Evolutionary conservation across 768 basidiomycete genomes (phyloP).

Genomic region (Mycena haematopus): DNA sequence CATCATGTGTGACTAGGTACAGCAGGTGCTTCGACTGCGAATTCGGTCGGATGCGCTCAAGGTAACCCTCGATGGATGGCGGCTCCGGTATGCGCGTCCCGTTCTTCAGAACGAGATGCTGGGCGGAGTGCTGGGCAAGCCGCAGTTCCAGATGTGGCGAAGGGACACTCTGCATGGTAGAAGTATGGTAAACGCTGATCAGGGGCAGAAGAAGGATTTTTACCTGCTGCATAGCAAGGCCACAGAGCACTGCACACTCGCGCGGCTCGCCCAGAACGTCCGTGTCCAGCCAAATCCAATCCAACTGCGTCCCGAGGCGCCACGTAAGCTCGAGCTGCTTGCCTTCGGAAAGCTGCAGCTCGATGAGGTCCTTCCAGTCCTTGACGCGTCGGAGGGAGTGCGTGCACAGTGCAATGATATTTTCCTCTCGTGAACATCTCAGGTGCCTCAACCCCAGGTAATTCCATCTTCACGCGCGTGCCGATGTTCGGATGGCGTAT

Average conservation of each 20-base stretch:
- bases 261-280: slow-evolving; percentile 67
- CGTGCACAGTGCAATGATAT: slow-evolving; percentile 68
- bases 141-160: slow-evolving; percentile 76
- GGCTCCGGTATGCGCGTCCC: slow-evolving; percentile 71
- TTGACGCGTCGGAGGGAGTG: slow-evolving; percentile 59
- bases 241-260: slow-evolving; percentile 78
- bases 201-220: slow-evolving; percentile 27
- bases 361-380: slow-evolving; percentile 69
- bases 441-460: slow-evolving; percentile 61
- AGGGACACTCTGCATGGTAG: slow-evolving; percentile 24
- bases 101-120: slow-evolving; percentile 49
- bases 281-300: slow-evolving; percentile 85
- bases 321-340: slow-evolving; percentile 77
- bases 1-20: slow-evolving; percentile 77
- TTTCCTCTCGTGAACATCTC: slow-evolving; percentile 62
- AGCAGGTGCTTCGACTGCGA: slow-evolving; percentile 61
- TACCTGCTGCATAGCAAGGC: slow-evolving; percentile 77
- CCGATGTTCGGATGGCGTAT: slow-evolving; percentile 73
- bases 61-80: slow-evolving; percentile 84
- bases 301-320: slow-evolving; percentile 73
- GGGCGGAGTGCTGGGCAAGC: slow-evolving; percentile 71
- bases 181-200: neutral
- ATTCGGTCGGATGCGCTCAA: slow-evolving; percentile 71
- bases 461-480: slow-evolving; percentile 70
- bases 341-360: slow-evolving; percentile 59